These are phyloP conservation scores for Sporisorium scitamineum DNA, from an alignment of 1,284 basidiomycete species.

Conservation along the genomic window DNA sequence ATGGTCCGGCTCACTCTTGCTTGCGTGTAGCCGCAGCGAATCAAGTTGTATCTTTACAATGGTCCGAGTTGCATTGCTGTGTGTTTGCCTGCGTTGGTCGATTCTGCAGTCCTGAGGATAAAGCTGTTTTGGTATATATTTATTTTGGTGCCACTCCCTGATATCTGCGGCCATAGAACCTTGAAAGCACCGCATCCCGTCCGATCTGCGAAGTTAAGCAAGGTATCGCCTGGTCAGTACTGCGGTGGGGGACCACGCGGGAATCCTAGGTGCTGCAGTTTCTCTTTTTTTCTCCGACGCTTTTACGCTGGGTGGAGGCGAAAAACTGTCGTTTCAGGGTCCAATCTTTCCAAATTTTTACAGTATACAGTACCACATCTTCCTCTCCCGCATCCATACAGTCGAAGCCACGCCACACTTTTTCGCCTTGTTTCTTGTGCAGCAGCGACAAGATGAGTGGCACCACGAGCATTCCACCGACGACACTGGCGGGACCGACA, in stretches of 20 bases:
- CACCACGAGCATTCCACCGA: neutral
- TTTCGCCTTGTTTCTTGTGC: neutral
- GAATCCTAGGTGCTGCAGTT: slow-evolving; percentile 85
- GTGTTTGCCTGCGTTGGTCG: too few species aligned
- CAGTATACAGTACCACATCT: neutral
- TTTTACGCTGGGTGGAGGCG: too few species aligned
- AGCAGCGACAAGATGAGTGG: slow-evolving; percentile 8
- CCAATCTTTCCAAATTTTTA: slow-evolving; percentile 20
- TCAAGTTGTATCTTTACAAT: neutral
- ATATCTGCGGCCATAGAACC: slow-evolving; percentile 76
- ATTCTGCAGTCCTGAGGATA: too few species aligned
- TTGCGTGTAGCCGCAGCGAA: neutral
- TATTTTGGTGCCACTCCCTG: too few species aligned
- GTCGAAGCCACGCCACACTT: neutral
- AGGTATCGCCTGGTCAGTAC: slow-evolving; percentile 84
- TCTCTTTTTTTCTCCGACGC: too few species aligned
- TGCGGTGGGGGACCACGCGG: slow-evolving; percentile 85
- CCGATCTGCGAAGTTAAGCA: slow-evolving; percentile 83
- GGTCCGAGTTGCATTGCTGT: neutral
- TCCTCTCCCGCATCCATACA: too few species aligned
- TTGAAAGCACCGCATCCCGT: slow-evolving; percentile 84
- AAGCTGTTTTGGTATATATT: too few species aligned
- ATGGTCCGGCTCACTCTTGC: neutral
- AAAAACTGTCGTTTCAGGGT: too few species aligned
- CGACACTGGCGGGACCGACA: neutral